Conservation (phyloP, 1,284 basidiomycete species). For the Lentinula novae-zelandiae region DNA sequence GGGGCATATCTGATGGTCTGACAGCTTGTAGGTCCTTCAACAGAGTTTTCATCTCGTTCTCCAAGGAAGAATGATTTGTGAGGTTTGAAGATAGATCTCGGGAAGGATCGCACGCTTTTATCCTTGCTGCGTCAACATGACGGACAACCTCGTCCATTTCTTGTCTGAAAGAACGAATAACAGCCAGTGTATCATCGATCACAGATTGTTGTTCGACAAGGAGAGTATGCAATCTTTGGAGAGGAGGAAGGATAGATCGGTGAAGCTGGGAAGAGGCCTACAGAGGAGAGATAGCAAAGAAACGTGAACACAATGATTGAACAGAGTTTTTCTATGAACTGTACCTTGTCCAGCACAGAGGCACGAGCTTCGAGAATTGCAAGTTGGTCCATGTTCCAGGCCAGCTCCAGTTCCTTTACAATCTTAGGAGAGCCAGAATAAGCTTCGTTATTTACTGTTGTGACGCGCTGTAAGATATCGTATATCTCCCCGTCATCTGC, state of each 20-base stretch:
- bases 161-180: not conserved
- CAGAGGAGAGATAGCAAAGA: not conserved
- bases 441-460: not conserved
- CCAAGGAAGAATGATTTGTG: not conserved
- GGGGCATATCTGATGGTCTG: not conserved
- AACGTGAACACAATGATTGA: not conserved
- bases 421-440: not conserved
- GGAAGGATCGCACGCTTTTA: not conserved
- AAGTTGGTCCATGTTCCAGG: slow-evolving; percentile 6
- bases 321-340: not conserved
- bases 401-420: not conserved
- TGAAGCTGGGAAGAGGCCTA: not conserved
- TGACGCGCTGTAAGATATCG: slow-evolving; percentile 3
- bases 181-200: not conserved
- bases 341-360: not conserved
- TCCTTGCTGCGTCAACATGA: not conserved
- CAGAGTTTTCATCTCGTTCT: not conserved
- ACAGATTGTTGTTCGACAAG: not conserved
- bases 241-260: not conserved
- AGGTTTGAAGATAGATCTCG: not conserved
- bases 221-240: not conserved
- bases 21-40: slow-evolving; percentile 1
- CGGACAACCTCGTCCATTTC: not conserved
- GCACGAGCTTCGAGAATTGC: not conserved
- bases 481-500: slow-evolving; percentile 7